Evolutionary conservation across 108 stramenopile species (phyloP).

Genomic region (Cylindrotheca closterium): DNA sequence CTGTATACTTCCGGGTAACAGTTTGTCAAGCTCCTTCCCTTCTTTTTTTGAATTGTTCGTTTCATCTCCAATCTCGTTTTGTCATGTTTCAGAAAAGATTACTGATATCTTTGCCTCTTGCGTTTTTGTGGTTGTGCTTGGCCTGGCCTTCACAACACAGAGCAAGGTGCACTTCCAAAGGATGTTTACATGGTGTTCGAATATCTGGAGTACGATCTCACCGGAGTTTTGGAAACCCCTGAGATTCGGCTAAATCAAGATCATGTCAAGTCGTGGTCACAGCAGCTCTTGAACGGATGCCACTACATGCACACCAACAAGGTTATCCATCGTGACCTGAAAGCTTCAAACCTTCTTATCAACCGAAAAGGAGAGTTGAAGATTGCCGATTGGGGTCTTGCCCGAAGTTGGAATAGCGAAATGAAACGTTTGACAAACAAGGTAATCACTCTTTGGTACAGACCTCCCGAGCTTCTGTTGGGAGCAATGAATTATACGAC

Average conservation of each 20-base stretch:
- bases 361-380: constrained; percentile 88
- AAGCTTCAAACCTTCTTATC: constrained; percentile 92
- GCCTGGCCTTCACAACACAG: constrained; percentile 22
- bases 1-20: constrained; percentile 31
- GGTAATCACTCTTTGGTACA: constrained; percentile 97
- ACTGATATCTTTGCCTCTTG: constrained; percentile 9
- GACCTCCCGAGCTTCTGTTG: constrained; percentile 93
- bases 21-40: no score
- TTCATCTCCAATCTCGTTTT: constrained; percentile 10
- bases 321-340: constrained; percentile 94
- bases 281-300: constrained; percentile 87
- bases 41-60: constrained; percentile 9
- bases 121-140: constrained; percentile 13
- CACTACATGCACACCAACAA: constrained; percentile 94
- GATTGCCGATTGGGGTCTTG: constrained; percentile 96
- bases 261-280: constrained; percentile 90
- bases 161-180: constrained; percentile 78
- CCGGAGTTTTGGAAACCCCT: constrained; percentile 78
- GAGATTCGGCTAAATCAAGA: constrained; percentile 83
- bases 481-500: constrained; percentile 81
- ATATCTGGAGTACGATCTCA: constrained; percentile 91
- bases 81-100: constrained; percentile 20
- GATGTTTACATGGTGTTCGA: constrained; percentile 97
- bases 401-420: constrained; percentile 85
- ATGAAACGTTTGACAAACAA: constrained; percentile 91